Conservation (phyloP, 179 eudicot genomes). For the Carnegiea gigantea region DNA sequence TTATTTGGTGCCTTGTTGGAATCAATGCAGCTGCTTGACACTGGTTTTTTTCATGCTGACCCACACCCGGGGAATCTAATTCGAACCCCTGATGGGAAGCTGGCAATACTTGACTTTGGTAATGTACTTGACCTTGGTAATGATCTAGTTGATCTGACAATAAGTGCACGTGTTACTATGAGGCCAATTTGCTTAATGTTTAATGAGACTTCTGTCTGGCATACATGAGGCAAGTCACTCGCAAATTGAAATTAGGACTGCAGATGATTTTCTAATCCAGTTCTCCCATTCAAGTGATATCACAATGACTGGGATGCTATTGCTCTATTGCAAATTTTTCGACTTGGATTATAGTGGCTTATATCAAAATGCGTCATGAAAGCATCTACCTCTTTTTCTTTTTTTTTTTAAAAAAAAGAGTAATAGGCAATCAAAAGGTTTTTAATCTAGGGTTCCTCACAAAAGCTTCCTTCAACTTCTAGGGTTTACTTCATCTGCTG, state of each 20-base stretch:
- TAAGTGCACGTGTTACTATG: slow-evolving; percentile 1
- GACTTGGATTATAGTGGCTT: not conserved
- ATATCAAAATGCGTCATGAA: not conserved
- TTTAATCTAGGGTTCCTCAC: not conserved
- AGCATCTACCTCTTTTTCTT: not conserved
- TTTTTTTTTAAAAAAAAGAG: not conserved
- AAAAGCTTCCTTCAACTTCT: not conserved
- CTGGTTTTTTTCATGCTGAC: slow-evolving; percentile 99
- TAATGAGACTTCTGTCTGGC: not conserved
- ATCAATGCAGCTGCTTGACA: slow-evolving; percentile 83
- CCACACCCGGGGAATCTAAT: slow-evolving; percentile 99
- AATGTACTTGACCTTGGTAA: slow-evolving; percentile 76
- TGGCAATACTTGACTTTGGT: slow-evolving; percentile 96
- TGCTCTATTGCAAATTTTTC: no score
- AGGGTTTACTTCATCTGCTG: not conserved
- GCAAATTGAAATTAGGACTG: not conserved
- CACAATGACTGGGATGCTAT: not conserved
- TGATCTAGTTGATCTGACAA: not conserved
- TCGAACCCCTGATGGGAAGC: slow-evolving; percentile 96
- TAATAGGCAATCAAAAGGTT: not conserved
- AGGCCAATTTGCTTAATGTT: not conserved
- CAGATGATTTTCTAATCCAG: not conserved
- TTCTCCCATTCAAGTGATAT: not conserved
- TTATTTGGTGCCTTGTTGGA: slow-evolving; percentile 19
- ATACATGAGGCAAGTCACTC: not conserved